These are phyloP conservation scores for Volutella citrinella DNA, from an alignment of 2,329 filamentous ascomycete species.

Conservation along the genomic window DNA sequence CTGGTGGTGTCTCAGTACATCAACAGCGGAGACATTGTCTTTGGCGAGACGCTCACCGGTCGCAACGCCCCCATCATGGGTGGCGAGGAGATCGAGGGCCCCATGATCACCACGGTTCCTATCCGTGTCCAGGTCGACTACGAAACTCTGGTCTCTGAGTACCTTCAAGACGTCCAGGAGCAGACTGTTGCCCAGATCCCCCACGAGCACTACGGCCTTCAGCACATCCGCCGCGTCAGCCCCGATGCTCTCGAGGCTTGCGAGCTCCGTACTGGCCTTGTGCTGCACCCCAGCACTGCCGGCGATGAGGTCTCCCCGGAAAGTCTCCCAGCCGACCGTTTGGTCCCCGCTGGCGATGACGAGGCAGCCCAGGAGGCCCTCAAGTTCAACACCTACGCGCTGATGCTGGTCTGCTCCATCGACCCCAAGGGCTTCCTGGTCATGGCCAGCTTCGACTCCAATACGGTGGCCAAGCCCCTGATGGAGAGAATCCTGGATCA, in stretches of 20 bases:
- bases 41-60: conserved; percentile 58
- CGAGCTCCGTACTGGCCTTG: conserved; percentile 52
- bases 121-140: conserved; percentile 47
- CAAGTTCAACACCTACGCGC: conserved; percentile 57
- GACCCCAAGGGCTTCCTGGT: conserved; percentile 53
- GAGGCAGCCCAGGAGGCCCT: conserved; percentile 59
- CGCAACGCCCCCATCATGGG: conserved; percentile 48
- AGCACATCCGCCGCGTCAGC: conserved; percentile 56
- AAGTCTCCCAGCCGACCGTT: conserved; percentile 44
- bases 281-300: conserved; percentile 47
- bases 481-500: conserved; percentile 53
- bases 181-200: conserved; percentile 56
- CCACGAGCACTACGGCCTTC: conserved; percentile 62
- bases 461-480: conserved; percentile 48
- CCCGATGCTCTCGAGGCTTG: conserved; percentile 53
- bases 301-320: conserved; percentile 21
- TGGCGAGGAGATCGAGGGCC: conserved; percentile 54
- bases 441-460: conserved; percentile 64
- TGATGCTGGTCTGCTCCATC: conserved; percentile 64
- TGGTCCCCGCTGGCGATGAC: conserved; percentile 53
- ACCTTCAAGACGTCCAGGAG: conserved; percentile 54
- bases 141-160: conserved; percentile 44
- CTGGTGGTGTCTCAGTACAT: conserved; percentile 52
- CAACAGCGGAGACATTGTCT: conserved; percentile 51
- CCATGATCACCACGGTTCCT: conserved; percentile 60